Evolutionary conservation across 345 rosid species (phyloP).

Genomic region (Populus pruinosa): DNA sequence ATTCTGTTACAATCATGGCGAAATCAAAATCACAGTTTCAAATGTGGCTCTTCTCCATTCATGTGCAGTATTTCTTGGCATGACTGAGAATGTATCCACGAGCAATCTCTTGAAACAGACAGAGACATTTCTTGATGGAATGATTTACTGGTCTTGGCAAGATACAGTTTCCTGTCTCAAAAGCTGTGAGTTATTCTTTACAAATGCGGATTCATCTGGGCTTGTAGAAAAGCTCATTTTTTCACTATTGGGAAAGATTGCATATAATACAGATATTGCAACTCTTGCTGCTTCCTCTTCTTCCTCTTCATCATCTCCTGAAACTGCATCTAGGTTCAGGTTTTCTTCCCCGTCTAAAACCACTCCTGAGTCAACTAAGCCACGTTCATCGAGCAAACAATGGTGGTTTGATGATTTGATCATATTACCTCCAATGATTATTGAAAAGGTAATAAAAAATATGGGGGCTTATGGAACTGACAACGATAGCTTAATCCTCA

Average conservation of each 20-base stretch:
- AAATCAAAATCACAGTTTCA: constrained; percentile 43
- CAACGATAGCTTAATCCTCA: constrained; percentile 53
- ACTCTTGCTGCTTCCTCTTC: constrained; percentile 33
- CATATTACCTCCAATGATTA: constrained; percentile 41
- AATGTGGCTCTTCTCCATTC: constrained; percentile 58
- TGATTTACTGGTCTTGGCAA: constrained; percentile 62
- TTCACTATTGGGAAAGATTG: constrained; percentile 52
- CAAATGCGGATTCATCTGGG: constrained; percentile 53
- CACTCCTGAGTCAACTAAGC: constrained; percentile 29
- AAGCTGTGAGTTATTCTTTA: constrained; percentile 53
- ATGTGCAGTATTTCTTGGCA: constrained; percentile 57
- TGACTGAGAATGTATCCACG: constrained; percentile 49
- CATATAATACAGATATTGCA: constrained; percentile 45
- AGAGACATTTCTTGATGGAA: constrained; percentile 50
- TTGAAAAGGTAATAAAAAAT: constrained; percentile 45
- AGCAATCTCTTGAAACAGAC: constrained; percentile 59
- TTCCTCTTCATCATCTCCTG: constrained; percentile 58
- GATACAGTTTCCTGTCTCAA: constrained; percentile 51
- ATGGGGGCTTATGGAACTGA: constrained; percentile 46
- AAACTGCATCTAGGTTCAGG: constrained; percentile 39
- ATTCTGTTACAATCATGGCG: constrained; percentile 63
- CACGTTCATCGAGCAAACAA: constrained; percentile 34
- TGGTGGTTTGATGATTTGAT: constrained; percentile 83
- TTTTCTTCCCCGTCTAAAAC: constrained; percentile 37
- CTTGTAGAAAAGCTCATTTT: constrained; percentile 49